A percentile compares a stretch with the other conserved stretches of the same genome.
phyloP scores from a whole-genome alignment of 2,329 filamentous ascomycete species.

The Fusarium abutilonis region DNA sequence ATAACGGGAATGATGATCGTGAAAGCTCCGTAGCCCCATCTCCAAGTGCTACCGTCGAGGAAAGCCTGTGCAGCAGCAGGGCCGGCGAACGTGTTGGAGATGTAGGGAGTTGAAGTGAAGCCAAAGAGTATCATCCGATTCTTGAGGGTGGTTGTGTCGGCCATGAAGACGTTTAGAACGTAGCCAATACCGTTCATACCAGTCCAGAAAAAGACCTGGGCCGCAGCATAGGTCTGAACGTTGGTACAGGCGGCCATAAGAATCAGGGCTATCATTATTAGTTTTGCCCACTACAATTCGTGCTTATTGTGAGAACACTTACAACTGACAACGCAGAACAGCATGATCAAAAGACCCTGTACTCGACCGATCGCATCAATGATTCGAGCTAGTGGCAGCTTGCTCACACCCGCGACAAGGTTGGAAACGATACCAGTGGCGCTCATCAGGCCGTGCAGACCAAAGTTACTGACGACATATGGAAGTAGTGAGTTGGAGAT shows the following conservation, averaged over 20 bases:
- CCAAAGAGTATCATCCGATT: conserved; percentile 56
- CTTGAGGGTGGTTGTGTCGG: conserved; percentile 55
- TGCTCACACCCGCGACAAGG: conserved; percentile 59
- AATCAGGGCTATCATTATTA: conserved; percentile 52
- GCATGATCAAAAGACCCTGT: conserved; percentile 61
- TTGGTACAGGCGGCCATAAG: conserved; percentile 61
- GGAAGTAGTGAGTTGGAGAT: conserved; percentile 20
- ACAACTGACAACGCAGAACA: conserved; percentile 9
- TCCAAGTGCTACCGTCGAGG: conserved; percentile 46
- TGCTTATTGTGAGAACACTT: background rate
- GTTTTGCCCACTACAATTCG: background rate
- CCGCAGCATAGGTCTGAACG: conserved; percentile 56
- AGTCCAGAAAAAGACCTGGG: conserved; percentile 70
- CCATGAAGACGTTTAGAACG: conserved; percentile 54
- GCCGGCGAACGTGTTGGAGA: conserved; percentile 58
- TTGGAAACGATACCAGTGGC: conserved; percentile 58
- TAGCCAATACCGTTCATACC: conserved; percentile 58
- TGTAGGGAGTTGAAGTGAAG: conserved; percentile 55
- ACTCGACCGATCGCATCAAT: conserved; percentile 70
- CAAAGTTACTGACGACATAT: conserved; percentile 54
- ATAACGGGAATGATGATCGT: conserved; percentile 67
- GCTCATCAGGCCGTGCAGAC: conserved; percentile 58
- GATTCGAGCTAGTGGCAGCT: conserved; percentile 69
- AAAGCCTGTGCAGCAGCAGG: conserved; percentile 48
- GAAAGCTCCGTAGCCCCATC: conserved; percentile 66